Evolutionary conservation across 306 rosid genomes (phyloP), one percentile per base, ranked within the genome.

Genomic region (Hippophae tibetana): DNA sequence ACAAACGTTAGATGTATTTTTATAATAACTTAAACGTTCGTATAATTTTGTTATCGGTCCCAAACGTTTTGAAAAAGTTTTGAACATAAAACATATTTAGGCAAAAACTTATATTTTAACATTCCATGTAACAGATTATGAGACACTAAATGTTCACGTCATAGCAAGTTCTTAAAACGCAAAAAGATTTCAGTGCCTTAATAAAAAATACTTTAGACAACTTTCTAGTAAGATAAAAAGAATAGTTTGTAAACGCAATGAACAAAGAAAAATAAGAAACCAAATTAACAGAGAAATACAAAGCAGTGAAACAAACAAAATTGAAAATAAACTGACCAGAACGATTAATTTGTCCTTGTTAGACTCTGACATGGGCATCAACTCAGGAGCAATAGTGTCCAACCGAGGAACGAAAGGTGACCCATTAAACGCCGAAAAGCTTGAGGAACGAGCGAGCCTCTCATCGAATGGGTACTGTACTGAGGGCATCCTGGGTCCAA

Each of bases 311-410:
- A 51, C 7, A 40, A 58, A 8, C 5, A 10, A 60, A 26, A 54
- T 31, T 41, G 18, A 27, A 50, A 43, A 7, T n/a, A 40, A 31
- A 75, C 84, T 70, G 7, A 81, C 94, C 86, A 73, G 70, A 0
- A 62, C 23, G 42, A 80, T 78, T 42, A 80, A 47, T 68, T 64
- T 73, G 46, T 73, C 72, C 53, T 64, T 60, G 56, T 62, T 66
- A 46, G 10, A 56, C 49, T 67, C 65, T 3, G 41, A 53, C n/a
- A 23, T 2, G 42, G 47, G 54, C 25, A 43, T 56, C n/a, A 54
- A 6, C 44, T 64, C 61, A 0, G 59, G 25, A 38, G 40, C 13
- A 60, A 57, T 5, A 44, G 63, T 2, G 49, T 62, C 72, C 7
- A 51, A 66, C 5, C 42, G 41, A 42, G 0, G 59, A 40, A 62